These are phyloP conservation scores for Cryphonectria carpinicola DNA, from an alignment of 2,329 filamentous ascomycete genomes.

Conservation along the genomic window DNA sequence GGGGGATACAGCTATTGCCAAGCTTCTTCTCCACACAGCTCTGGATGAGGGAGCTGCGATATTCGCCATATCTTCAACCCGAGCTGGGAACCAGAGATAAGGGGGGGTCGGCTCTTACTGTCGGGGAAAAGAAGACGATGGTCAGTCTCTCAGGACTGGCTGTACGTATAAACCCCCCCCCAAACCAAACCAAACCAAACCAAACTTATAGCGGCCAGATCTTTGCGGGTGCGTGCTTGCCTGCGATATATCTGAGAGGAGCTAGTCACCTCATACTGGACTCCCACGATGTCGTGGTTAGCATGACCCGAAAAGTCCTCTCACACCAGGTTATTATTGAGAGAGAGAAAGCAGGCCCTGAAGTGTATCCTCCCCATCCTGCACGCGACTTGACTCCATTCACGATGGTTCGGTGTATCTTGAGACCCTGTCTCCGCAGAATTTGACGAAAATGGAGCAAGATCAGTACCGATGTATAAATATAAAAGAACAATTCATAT, in stretches of 20 bases:
- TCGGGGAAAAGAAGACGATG: no score
- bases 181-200: no score
- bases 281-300: background rate
- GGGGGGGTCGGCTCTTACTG: background rate
- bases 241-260: background rate
- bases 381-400: no score
- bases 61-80: conserved; percentile 10
- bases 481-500: background rate
- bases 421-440: no score
- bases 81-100: background rate
- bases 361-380: background rate
- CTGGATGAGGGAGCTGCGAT: background rate
- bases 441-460: no score
- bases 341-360: background rate
- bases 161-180: no score
- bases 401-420: no score
- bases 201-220: no score
- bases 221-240: background rate
- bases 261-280: background rate
- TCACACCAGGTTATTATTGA: no score
- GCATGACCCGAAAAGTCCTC: background rate
- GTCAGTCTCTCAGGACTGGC: no score
- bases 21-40: background rate
- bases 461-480: background rate
- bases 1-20: background rate